Evolutionary conservation across 495 filamentous ascomycete species (phyloP), one percentile per base, ranked within the genome.

Genomic region (Choiromyces venosus): DNA sequence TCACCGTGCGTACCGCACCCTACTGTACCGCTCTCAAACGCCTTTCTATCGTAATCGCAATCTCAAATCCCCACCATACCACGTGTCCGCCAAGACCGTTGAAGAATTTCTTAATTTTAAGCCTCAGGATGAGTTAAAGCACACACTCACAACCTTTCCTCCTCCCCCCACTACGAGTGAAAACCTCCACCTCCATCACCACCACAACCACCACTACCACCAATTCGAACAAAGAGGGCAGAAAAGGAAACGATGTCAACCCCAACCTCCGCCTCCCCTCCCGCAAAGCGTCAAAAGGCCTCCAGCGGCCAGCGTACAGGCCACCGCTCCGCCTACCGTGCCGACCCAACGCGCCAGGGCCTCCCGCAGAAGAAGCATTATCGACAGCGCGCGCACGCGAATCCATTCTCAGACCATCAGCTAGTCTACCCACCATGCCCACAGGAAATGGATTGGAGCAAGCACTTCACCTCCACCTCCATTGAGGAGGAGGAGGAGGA

Each of bases 291-390:
- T 73, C 79, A 72, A 37, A 78, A 72, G 44, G 67, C 71, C 75
- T 73, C 77, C 66, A 21, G 29, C 37, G 79, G 79, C 25, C 64
- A 70, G 39, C 78, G 79, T 46, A 81, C 76, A 21, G 80, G 80
- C 19, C 40, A 76, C 35, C 74, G 79, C 25, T 74, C 79, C 25
- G 72, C 73, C 56, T 80, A 81, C 36, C 76, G 80, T n/a, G 72
- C 71, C 16, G 70, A 74, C 10, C 69, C 36, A 36, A 73, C 68
- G 12, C 76, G 76, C 25, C 76, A 76, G 66, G 84, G 87, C 81
- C 85, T 97, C 79, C 94, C 94, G 37, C 88, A 90, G 84, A 97
- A 97, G 85, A 94, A 90, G 84, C 97, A 94, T 85, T 99, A 97
- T 83, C 88, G 95, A 67, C 95, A 99, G 82, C 88, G 95, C 80